phyloP scores from a whole-genome alignment of 1,284 basidiomycete genomes.

The Ceratobasidium sp. region DNA sequence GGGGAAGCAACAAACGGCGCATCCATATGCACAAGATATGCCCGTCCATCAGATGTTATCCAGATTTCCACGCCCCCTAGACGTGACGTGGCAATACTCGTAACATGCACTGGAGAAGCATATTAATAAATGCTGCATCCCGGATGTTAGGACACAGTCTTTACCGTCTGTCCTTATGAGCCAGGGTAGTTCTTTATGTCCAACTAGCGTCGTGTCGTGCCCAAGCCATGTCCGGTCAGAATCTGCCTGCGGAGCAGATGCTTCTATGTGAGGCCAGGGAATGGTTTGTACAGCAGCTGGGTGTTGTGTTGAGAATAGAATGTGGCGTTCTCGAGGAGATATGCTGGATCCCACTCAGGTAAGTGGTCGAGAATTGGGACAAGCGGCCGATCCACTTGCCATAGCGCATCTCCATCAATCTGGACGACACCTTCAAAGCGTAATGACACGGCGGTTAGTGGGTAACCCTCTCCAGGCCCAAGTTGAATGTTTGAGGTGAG shows the following conservation, averaged over 20 bases:
- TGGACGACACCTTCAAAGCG: conserved; percentile 86
- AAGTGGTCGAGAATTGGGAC: conserved; percentile 53
- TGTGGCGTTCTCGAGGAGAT: conserved; percentile 75
- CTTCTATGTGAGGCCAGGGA: conserved; percentile 72
- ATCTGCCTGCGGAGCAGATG: conserved; percentile 54
- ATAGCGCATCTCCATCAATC: conserved; percentile 79
- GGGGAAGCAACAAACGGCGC: conserved; percentile 55
- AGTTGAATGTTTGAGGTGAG: conserved; percentile 69
- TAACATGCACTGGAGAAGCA: conserved; percentile 66
- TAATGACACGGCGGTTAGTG: conserved; percentile 73
- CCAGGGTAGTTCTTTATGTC: conserved; percentile 79
- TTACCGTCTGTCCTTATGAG: conserved; percentile 77
- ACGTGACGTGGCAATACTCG: conserved; percentile 69
- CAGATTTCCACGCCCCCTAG: conserved; percentile 77
- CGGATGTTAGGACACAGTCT: background rate
- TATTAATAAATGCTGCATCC: background rate
- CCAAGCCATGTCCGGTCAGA: conserved; percentile 59
- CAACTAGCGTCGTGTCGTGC: conserved; percentile 79
- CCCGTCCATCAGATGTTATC: conserved; percentile 84
- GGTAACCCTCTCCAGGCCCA: conserved; percentile 82
- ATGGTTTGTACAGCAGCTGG: conserved; percentile 82
- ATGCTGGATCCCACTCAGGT: conserved; percentile 62
- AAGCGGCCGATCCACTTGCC: conserved; percentile 62
- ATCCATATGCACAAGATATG: conserved; percentile 77
- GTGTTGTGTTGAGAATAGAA: conserved; percentile 77